A percentile compares a stretch with the other conserved stretches of the same genome.
These are phyloP conservation scores for Paraurostyla sp. DNA, from an alignment of 73 alveolate species.

Conservation along the genomic window DNA sequence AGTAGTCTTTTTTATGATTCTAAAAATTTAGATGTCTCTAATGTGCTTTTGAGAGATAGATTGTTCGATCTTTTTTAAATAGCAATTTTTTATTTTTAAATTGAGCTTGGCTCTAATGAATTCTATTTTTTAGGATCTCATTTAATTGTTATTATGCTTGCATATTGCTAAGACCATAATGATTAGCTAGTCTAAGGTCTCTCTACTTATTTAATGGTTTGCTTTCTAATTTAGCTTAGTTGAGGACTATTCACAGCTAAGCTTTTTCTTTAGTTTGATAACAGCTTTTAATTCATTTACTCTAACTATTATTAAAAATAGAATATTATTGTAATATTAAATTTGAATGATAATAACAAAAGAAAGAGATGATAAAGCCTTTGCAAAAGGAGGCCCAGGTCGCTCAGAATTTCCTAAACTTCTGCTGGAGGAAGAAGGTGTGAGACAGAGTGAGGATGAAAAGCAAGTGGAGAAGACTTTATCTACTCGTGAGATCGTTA, in stretches of 20 bases:
- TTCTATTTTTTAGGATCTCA: too few relatives aligned
- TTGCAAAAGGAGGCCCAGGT: background rate
- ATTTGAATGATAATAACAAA: constrained; percentile 60
- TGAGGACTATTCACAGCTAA: background rate
- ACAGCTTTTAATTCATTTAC: background rate
- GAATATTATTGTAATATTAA: background rate
- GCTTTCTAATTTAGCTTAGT: background rate
- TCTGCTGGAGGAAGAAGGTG: constrained; percentile 53
- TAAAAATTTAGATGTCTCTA: too few relatives aligned
- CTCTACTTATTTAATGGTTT: too few relatives aligned
- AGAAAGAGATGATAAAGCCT: constrained; percentile 43
- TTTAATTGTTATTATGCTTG: background rate
- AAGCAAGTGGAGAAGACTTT: constrained; percentile 35
- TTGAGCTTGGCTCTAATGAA: too few relatives aligned
- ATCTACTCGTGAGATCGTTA: constrained; percentile 55
- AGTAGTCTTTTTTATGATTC: too few relatives aligned
- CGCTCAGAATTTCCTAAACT: constrained; percentile 60
- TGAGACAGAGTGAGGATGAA: background rate
- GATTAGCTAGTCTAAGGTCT: too few relatives aligned
- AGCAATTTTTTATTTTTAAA: too few relatives aligned
- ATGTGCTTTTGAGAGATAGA: too few relatives aligned
- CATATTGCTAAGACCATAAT: too few relatives aligned
- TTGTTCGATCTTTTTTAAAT: too few relatives aligned
- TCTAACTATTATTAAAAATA: background rate
- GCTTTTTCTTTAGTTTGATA: background rate